A percentile compares a stretch with the other conserved stretches of the same genome.
Conservation (phyloP, 2,329 filamentous ascomycete genomes). For the Penicillium freii region DNA sequence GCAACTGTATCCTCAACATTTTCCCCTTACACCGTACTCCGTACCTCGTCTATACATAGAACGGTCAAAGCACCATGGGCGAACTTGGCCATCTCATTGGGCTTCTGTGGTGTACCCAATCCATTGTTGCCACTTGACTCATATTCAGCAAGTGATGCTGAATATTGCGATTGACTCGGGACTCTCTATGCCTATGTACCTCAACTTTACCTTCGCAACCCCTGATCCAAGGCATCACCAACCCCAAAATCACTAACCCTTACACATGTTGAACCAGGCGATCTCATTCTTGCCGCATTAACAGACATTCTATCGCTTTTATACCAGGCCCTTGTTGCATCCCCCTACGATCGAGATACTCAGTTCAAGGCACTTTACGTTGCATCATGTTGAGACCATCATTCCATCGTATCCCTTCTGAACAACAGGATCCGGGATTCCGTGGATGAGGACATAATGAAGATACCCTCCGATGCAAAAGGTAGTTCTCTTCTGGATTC, state of each 20-base stretch:
- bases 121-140: background rate
- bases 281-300: background rate
- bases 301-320: background rate
- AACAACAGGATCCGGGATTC: background rate
- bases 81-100: background rate
- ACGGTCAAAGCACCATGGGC: background rate
- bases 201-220: background rate
- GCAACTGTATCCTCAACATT: background rate
- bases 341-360: background rate
- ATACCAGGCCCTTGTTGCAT: background rate
- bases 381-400: background rate
- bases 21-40: background rate
- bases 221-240: background rate
- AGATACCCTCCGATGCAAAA: background rate
- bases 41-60: background rate
- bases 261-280: background rate
- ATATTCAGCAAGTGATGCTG: background rate
- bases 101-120: background rate
- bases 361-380: background rate
- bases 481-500: too few species aligned
- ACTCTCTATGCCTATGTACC: background rate
- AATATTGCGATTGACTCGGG: background rate
- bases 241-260: background rate
- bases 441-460: background rate
- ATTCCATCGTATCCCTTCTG: background rate